Evolutionary conservation across 2,329 filamentous ascomycete species (phyloP), one percentile per base, ranked within the genome.

Genomic region (Penicillium sp.): DNA sequence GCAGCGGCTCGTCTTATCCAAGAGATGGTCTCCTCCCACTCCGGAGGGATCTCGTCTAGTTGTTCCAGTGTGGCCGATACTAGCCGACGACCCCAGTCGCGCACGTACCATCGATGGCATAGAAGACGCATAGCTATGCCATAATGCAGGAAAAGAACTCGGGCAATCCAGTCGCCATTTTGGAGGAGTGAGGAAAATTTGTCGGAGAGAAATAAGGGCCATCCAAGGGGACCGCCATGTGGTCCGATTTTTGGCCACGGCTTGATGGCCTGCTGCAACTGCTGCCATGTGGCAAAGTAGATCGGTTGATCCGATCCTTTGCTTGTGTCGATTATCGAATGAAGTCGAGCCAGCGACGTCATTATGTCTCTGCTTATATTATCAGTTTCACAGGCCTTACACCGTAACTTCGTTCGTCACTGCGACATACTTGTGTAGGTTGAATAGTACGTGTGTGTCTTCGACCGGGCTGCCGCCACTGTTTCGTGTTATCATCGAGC

Each of bases 81-180:
- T 13, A 71, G 56, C 35, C 68, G 67, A 13, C 68, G 63, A 10
- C 70, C 69, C 63, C 64, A 69, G 20, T 69, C 67, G n/a, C 63
- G 62, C 11, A 72, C 69, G 52, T 69, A 72, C 70, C 69, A 72
- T 31, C 67, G 65, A 55, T 71, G 61, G 1, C 65, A 69, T 32
- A 70, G 44, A n/a, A 72, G 63, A 45, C 69, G 67, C 66, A 72
- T 67, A 1, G 62, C 64, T 4, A 69, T 62, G 3, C 67, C 66
- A 51, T 69, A 69, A 53, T 72, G 65, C 22, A 72, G 49, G 32
- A 71, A 71, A 14, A 72, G 6, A 18, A 72, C 61, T 1, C 67
- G 66, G 11, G 68, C 68, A 37, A 65, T 44, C 69, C 70, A 72
- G 50, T 72, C 67, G 2, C 67, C 69, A 10, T 63, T 53, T 48